phyloP scores from a whole-genome alignment of 2,329 filamentous ascomycete genomes.

The Sporothrix schenckii region DNA sequence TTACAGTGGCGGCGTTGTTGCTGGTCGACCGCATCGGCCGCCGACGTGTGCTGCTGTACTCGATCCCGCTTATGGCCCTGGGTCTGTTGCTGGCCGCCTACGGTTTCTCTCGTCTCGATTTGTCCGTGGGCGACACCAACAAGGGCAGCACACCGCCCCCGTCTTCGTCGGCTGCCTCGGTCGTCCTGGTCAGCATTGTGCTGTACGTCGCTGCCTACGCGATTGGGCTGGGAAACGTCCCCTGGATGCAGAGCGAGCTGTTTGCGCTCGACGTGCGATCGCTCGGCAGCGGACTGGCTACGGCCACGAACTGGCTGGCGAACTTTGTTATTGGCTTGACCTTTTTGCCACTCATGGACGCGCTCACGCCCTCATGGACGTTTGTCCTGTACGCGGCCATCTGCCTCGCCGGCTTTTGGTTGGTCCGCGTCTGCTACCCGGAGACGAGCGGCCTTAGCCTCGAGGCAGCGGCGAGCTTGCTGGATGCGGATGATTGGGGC shows the following conservation, averaged over 20 bases:
- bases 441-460: slow-evolving; percentile 81
- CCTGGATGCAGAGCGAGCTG: slow-evolving; percentile 94
- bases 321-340: slow-evolving; percentile 87
- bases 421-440: slow-evolving; percentile 76
- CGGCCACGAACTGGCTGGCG: slow-evolving; percentile 81
- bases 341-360: slow-evolving; percentile 84
- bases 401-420: slow-evolving; percentile 68
- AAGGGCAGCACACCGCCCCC: neutral
- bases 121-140: slow-evolving; percentile 40
- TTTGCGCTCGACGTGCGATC: slow-evolving; percentile 78
- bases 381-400: slow-evolving; percentile 79
- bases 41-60: slow-evolving; percentile 76
- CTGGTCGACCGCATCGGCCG: slow-evolving; percentile 80
- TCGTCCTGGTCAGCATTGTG: slow-evolving; percentile 76
- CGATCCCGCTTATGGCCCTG: slow-evolving; percentile 79
- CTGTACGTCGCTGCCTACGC: slow-evolving; percentile 86
- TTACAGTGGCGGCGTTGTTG: slow-evolving; percentile 73
- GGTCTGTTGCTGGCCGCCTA: slow-evolving; percentile 72
- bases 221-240: slow-evolving; percentile 84
- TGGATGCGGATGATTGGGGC: slow-evolving; percentile 75
- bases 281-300: slow-evolving; percentile 71
- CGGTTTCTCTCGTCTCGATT: slow-evolving; percentile 68
- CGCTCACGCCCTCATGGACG: slow-evolving; percentile 71
- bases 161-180: slow-evolving; percentile 43
- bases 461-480: slow-evolving; percentile 74